Conservation (phyloP, 805 yeast species). For the Lachancea thermotolerans region DNA sequence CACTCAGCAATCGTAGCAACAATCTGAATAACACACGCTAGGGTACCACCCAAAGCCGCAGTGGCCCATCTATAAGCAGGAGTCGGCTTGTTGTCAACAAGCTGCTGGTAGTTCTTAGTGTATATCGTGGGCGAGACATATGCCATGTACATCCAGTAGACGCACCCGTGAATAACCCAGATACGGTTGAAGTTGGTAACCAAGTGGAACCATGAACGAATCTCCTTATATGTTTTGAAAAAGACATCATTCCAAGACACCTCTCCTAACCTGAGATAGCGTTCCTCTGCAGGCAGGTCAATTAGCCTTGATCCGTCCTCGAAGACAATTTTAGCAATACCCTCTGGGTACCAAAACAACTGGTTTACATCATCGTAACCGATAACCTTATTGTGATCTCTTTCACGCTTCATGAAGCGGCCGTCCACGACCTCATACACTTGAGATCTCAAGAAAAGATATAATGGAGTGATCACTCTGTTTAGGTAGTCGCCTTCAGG, state of each 20-base stretch:
- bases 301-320: slow-evolving; percentile 90
- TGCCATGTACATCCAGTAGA: slow-evolving; percentile 93
- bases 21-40: slow-evolving; percentile 77
- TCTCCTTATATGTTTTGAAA: slow-evolving; percentile 92
- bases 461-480: slow-evolving; percentile 87
- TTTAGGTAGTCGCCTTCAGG: slow-evolving; percentile 88
- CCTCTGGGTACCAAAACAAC: slow-evolving; percentile 99
- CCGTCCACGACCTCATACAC: slow-evolving; percentile 78
- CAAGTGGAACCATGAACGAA: slow-evolving; percentile 96
- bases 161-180: slow-evolving; percentile 86
- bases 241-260: slow-evolving; percentile 88
- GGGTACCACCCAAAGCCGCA: slow-evolving; percentile 84
- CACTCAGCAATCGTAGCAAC: slow-evolving; percentile 87
- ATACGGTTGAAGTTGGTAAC: slow-evolving; percentile 95
- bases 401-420: slow-evolving; percentile 77
- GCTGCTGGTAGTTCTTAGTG: slow-evolving; percentile 79
- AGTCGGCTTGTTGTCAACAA: slow-evolving; percentile 77
- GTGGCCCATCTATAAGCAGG: slow-evolving; percentile 91
- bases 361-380: slow-evolving; percentile 99
- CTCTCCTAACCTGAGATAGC: slow-evolving; percentile 85
- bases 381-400: slow-evolving; percentile 70
- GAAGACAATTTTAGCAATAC: slow-evolving; percentile 84
- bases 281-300: slow-evolving; percentile 83
- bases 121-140: slow-evolving; percentile 88
- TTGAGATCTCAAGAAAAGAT: slow-evolving; percentile 70